A percentile compares a stretch with the other conserved stretches of the same genome.
These are phyloP conservation scores for Mortierella sp. DNA, from an alignment of 371 early-diverging fungal species.

Conservation along the genomic window DNA sequence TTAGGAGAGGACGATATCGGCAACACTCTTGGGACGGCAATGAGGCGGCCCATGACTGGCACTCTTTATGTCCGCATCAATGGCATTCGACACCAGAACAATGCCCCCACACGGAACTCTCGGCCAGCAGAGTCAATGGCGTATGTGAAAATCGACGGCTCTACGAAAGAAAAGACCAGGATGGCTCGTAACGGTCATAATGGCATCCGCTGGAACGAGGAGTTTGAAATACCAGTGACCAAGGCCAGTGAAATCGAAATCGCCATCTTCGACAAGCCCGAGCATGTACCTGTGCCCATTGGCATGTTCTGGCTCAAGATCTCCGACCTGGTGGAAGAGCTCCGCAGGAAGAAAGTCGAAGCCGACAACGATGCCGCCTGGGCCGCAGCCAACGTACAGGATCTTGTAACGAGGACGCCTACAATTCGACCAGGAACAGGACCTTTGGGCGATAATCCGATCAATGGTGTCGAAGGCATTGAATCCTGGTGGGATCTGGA, in stretches of 20 bases:
- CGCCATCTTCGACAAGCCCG: constrained; percentile 78
- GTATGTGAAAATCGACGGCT: constrained; percentile 84
- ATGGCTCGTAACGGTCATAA: constrained; percentile 43
- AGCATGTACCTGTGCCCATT: constrained; percentile 70
- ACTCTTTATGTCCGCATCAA: constrained; percentile 74
- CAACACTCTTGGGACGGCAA: constrained; percentile 57
- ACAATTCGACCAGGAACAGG: constrained; percentile 21
- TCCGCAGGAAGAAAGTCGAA: constrained; percentile 73
- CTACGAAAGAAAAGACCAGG: constrained; percentile 70
- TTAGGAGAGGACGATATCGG: constrained; percentile 31
- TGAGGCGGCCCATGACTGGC: constrained; percentile 80
- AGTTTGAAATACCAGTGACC: constrained; percentile 85
- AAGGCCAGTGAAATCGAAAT: constrained; percentile 92
- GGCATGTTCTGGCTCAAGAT: constrained; percentile 86
- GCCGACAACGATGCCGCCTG: constrained; percentile 70
- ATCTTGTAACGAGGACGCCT: constrained; percentile 31
- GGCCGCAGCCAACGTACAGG: constrained; percentile 60
- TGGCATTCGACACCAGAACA: constrained; percentile 72
- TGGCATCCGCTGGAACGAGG: constrained; percentile 82
- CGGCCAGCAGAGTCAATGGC: constrained; percentile 75
- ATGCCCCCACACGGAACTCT: constrained; percentile 75
- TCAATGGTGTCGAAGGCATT: constrained; percentile 65
- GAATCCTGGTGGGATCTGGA: constrained; percentile 91
- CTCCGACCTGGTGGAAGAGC: constrained; percentile 80
- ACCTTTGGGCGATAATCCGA: constrained; percentile 45